Evolutionary conservation across 176 grass and related monocot genomes (phyloP), one percentile per base, ranked within the genome.

Genomic region (Zea luxurians): DNA sequence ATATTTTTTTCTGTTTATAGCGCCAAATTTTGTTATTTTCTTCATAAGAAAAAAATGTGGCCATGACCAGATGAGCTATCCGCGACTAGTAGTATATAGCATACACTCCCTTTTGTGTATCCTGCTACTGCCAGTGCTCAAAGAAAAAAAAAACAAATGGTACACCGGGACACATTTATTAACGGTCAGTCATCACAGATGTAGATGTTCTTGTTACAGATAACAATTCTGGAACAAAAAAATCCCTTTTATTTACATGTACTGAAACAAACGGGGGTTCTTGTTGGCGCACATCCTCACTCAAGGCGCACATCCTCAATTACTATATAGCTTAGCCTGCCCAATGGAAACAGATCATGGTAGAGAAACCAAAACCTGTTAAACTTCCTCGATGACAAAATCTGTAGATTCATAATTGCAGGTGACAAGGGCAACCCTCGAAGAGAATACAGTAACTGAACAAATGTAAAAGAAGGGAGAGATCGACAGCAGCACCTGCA

Each of bases 241-340:
- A 38, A 13, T 61, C 70, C 37, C 15, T 13, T 53, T 50, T 82
- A 87, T 82, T 87, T 78, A 82, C 85, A 82, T 49, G 42, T 59
- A 66, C 73, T n/a, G 38, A 12, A 64, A 58, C 58, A 67, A 60
- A 17, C 35, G 13, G 13, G 27, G 16, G 17, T 70, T 58, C 57
- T 77, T 71, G 37, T 48, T 48, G 53, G 54, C 37, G 18, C 76
- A 80, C 36, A 74, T 62, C 57, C 57, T 60, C 57, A 60, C n/a
- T 59, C 55, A 10, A 57, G 84, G 52, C 37, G 18, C 76, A 80
- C 36, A 74, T 62, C 57, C 57, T 60, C 57, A 60, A 7, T 59
- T n/a, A 10, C 71, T 69, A 69, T 47, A 69, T 45, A 12, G 66
- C 43, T 43, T 70, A 48, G 18, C 68, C 68, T 82, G 53, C 4